Conservation (phyloP, 2,329 filamentous ascomycete species). For the Phaeosphaeriaceae sp. region DNA sequence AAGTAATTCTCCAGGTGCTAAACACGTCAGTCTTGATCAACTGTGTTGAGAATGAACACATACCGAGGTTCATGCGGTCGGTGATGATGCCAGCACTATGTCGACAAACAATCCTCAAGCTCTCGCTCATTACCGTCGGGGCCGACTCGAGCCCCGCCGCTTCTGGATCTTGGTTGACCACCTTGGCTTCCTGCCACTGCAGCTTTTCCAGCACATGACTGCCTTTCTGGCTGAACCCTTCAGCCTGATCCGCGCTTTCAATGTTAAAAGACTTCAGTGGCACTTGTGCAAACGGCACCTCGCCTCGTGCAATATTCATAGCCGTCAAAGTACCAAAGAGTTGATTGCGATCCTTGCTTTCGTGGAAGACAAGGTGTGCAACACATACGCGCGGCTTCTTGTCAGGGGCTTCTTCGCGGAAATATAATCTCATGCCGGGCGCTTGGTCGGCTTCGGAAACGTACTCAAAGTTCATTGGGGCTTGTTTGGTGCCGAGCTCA, state of each 20-base stretch:
- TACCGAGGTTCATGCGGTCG: slow-evolving; percentile 80
- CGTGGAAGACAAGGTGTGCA: slow-evolving; percentile 79
- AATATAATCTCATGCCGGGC: slow-evolving; percentile 73
- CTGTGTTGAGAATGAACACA: slow-evolving; percentile 18
- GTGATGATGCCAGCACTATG: slow-evolving; percentile 79
- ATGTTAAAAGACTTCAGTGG: slow-evolving; percentile 71
- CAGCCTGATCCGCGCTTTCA: slow-evolving; percentile 61
- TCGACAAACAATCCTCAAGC: slow-evolving; percentile 76
- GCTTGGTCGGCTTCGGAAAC: slow-evolving; percentile 64
- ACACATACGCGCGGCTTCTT: slow-evolving; percentile 58
- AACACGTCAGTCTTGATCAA: slow-evolving; percentile 10
- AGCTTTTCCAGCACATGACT: slow-evolving; percentile 53
- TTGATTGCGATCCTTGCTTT: slow-evolving; percentile 72
- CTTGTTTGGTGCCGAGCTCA: slow-evolving; percentile 64
- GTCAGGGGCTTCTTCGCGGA: slow-evolving; percentile 65
- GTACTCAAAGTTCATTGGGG: slow-evolving; percentile 80
- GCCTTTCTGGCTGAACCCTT: slow-evolving; percentile 48
- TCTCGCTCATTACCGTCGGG: slow-evolving; percentile 77
- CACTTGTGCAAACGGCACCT: slow-evolving; percentile 74
- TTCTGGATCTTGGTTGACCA: slow-evolving; percentile 74
- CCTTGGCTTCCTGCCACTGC: slow-evolving; percentile 70
- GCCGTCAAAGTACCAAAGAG: slow-evolving; percentile 78
- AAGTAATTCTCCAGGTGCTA: slow-evolving; percentile 54
- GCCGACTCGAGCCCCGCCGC: slow-evolving; percentile 63
- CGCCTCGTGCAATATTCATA: slow-evolving; percentile 70